Percentiles rank a stretch among this genome's conserved stretches.
phyloP scores from a whole-genome alignment of 2,329 filamentous ascomycete species.

The Talaromyces sp. region DNA sequence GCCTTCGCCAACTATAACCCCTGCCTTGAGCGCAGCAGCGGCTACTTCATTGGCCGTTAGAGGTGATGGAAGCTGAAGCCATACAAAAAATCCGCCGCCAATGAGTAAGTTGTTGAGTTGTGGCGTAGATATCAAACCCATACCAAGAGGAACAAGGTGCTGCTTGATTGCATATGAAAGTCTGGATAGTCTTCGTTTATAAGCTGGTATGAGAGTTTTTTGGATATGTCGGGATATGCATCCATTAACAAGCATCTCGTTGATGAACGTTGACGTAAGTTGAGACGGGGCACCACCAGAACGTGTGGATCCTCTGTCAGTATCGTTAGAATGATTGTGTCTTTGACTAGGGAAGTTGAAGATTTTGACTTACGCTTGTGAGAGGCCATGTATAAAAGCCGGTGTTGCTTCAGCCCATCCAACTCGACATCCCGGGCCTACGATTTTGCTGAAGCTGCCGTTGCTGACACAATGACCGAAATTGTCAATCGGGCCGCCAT shows the following conservation, averaged over 20 bases:
- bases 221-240: neutral
- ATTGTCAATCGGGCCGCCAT: conserved; percentile 52
- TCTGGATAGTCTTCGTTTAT: neutral
- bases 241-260: conserved; percentile 2
- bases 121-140: neutral
- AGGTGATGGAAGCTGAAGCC: conserved; percentile 3
- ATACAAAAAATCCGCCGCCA: neutral
- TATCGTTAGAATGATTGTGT: neutral
- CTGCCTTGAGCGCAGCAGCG: neutral
- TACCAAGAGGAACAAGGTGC: neutral
- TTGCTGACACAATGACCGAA: conserved; percentile 81
- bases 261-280: neutral
- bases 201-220: neutral
- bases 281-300: conserved; percentile 6
- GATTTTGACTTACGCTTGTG: neutral
- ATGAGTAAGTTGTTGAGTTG: neutral
- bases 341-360: too few species aligned
- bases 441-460: conserved; percentile 80
- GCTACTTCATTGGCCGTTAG: neutral
- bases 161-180: neutral
- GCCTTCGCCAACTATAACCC: neutral
- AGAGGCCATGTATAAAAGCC: neutral
- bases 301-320: neutral
- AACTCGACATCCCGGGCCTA: conserved; percentile 71
- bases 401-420: conserved; percentile 60